Percentiles rank a stretch among this genome's conserved stretches.
These are phyloP conservation scores for Boletus vermiculosoides DNA, from an alignment of 768 basidiomycete genomes.

Conservation along the genomic window DNA sequence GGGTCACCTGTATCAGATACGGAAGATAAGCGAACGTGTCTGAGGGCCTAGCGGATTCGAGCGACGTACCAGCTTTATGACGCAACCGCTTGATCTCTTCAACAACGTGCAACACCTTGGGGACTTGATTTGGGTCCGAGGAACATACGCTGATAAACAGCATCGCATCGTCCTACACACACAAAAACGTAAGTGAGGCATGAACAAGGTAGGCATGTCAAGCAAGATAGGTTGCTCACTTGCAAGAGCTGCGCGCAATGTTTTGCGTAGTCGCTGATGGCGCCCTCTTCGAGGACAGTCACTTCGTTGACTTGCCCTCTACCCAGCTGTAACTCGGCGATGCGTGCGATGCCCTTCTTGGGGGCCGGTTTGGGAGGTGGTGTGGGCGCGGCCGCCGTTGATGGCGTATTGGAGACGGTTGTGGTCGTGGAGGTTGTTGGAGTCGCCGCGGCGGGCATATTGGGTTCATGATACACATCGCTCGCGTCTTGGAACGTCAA, in stretches of 20 bases:
- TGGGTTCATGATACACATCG: constrained; percentile 49
- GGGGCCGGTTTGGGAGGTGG: constrained; percentile 62
- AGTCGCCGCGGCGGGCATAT: constrained; percentile 9
- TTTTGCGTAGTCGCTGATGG: constrained; percentile 62
- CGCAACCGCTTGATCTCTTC: constrained; percentile 77
- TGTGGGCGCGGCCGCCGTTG: constrained; percentile 31
- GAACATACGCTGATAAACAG: constrained; percentile 75
- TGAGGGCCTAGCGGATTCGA: background rate
- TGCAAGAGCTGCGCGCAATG: constrained; percentile 64
- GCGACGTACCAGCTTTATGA: constrained; percentile 62
- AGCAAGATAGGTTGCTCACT: constrained; percentile 36
- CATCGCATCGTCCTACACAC: constrained; percentile 69
- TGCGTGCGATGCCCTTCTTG: constrained; percentile 64
- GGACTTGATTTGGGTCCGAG: constrained; percentile 57
- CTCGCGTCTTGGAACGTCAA: constrained; percentile 75
- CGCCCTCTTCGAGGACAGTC: constrained; percentile 63
- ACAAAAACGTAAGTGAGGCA: background rate
- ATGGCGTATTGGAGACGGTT: background rate
- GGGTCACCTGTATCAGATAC: constrained; percentile 49
- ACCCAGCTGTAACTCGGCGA: constrained; percentile 67
- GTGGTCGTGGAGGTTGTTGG: background rate
- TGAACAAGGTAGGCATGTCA: background rate
- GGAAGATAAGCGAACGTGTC: constrained; percentile 12
- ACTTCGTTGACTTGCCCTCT: constrained; percentile 77
- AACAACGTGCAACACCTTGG: constrained; percentile 78